Base-by-base conservation (phyloP, 1,284 basidiomycete genomes). In the Sanghuangporus weigelae region DNA sequence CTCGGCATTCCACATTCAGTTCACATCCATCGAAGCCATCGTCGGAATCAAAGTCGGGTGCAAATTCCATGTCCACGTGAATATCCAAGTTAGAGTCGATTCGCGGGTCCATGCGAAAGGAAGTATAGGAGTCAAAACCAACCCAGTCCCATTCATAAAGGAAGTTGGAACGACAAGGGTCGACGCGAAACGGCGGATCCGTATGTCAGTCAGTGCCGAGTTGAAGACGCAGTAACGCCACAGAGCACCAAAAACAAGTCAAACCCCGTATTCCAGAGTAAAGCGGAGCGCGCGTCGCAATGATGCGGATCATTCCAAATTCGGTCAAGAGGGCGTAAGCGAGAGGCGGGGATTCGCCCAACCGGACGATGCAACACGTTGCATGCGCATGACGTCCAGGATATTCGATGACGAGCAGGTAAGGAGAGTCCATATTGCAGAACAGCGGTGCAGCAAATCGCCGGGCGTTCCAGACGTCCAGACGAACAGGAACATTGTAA, bases 171-270 rank as follows among this genome's bases (percentile, higher is more conserved):
- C 7, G 44, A 35, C 31, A n/a, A 31, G 38, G 7, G 31, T 36
- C 26, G 16, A 7, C 26, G 53, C 31, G 53, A 16, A 16, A 23
- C 7, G 31, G 21, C 12, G 26, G 50, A 51, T n/a, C 31, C 19
- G 42, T 12, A 44, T 44, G 5, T 44, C 14, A 12, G 42, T 7
- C 12, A 12, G 42, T 44, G 42, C 19, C 12, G 12, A 44, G 42
- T 12, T 7, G 63, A n/a, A n/a, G n/a, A 62, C 38, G 36, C 36
- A 66, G 26, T 55, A 11, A 35, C 31, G 65, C 21, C 35, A 53
- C 48, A 38, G 26, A 56, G 26, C 10, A 50, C n/a, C 5, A 11
- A 31, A 14, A 51, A 59, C 48, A 5, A 23, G 21, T 49, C 48
- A 19, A 49, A 49, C 8, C 21, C 48, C 48, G 48, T 21, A 19